These are phyloP conservation scores for Rosa chinensis DNA, from an alignment of 306 rosid species.

Conservation along the genomic window DNA sequence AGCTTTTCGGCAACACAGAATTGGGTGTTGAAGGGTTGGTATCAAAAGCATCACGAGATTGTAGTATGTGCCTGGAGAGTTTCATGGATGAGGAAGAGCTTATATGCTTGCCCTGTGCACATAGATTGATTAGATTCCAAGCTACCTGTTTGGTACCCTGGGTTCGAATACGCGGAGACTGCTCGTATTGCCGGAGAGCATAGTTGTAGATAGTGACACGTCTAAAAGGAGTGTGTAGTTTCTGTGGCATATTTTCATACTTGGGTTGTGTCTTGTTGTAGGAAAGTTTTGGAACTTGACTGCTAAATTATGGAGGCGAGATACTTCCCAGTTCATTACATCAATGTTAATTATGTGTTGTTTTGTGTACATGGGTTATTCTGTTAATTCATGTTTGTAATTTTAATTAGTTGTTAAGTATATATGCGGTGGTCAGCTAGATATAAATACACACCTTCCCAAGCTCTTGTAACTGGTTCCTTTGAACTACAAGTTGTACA, in stretches of 20 bases:
- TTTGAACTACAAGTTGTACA: neutral
- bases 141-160: constrained; percentile 74
- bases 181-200: constrained; percentile 74
- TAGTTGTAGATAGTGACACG: constrained; percentile 36
- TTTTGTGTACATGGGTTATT: no score
- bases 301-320: neutral
- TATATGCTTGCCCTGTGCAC: constrained; percentile 65
- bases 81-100: constrained; percentile 61
- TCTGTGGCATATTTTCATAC: neutral
- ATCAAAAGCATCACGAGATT: constrained; percentile 45
- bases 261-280: constrained; percentile 8
- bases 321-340: neutral
- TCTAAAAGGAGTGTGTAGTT: constrained; percentile 4
- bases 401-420: neutral
- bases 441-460: neutral
- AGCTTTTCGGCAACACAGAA: constrained; percentile 44
- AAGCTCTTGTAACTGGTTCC: neutral
- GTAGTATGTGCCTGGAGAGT: constrained; percentile 86
- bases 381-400: neutral
- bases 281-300: constrained; percentile 19
- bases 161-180: constrained; percentile 74
- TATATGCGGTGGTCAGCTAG: neutral
- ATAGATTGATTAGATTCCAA: constrained; percentile 52
- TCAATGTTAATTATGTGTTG: constrained; percentile 3
- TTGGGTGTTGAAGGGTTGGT: constrained; percentile 17